Conservation (phyloP, 257 asterid genomes). For the Nicotiana noctiflora region DNA sequence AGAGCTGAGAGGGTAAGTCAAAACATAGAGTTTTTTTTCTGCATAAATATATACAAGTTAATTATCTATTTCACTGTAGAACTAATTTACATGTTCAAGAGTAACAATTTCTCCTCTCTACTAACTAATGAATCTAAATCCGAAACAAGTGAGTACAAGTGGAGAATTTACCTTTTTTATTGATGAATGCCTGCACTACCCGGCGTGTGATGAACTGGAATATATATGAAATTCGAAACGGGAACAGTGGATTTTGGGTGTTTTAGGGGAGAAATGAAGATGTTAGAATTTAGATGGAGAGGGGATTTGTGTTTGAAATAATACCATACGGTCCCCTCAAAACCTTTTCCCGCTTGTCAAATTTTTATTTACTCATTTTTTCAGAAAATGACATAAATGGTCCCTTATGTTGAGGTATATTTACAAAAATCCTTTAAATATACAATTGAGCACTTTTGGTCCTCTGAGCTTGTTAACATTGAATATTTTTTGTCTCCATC, state of each 20-base stretch:
- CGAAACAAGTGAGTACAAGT: background rate
- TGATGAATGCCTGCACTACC: background rate
- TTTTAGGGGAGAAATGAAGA: background rate
- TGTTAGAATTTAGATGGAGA: background rate
- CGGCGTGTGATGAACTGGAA: background rate
- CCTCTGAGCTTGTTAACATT: too few species aligned
- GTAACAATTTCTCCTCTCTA: background rate
- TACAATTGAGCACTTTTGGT: too few species aligned
- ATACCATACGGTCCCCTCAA: background rate
- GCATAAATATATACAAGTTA: too few species aligned
- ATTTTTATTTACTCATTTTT: background rate
- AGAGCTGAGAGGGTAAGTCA: background rate
- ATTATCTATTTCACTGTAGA: background rate
- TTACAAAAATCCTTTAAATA: too few species aligned
- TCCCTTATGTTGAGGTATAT: too few species aligned
- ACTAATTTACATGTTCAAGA: background rate
- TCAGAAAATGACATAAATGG: background rate
- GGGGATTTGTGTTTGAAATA: constrained; percentile 12
- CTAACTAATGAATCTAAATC: background rate
- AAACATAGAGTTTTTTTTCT: background rate
- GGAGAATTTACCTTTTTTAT: background rate
- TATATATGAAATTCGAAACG: background rate
- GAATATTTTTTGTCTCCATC: too few species aligned
- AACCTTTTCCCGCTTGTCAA: constrained; percentile 10
- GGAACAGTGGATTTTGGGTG: background rate